Base-by-base conservation (phyloP, 441 rosid genomes). In the Manihot esculenta region DNA sequence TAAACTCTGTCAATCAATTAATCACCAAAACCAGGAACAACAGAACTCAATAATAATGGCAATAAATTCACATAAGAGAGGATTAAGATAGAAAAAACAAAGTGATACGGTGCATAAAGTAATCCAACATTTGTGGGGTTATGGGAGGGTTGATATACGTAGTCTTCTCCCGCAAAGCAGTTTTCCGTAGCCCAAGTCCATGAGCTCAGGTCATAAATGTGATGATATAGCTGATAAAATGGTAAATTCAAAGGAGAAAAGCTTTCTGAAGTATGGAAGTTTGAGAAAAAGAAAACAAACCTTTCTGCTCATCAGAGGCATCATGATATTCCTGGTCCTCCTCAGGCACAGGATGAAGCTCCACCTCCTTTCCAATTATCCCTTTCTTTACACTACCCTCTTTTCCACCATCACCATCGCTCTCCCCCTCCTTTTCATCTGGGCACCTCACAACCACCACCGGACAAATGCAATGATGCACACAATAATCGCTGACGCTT, bases 401-500 rank as follows among this genome's bases (percentile, higher is more conserved):
- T 30, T 72, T 66, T 58, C 53, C 83, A 30, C 44, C 73, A 69
- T 71, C 74, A 0, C n/a, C 79, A 20, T 72, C 87, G 7, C 70
- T 80, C 3, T 21, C 72, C 0, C 45, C 70, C 21, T 82, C 71
- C 0, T 83, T 81, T 57, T 83, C 87, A 0, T 74, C 81, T 15
- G 89, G 79, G 66, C 63, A 83, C 30, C 89, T 78, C 41, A 85
- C 88, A 18, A 83, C 93, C 20, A 89, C 80, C 73, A 89, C 91
- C 0, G 96, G 96, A 68, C 96, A 89, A 63, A 85, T 84, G 60
- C 96, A 86, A 53, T 89, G 92, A 69, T 78, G 89, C 7, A 89
- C 94, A 3, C 91, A 89, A 72, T 89, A 87, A 76, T 88, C 98
- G 49, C 94, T 92, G 0, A 92, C 94, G 63, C 93, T 92, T 63